Base-by-base conservation (phyloP, 164 flowering plant species). In the Macadamia tetraphylla region DNA sequence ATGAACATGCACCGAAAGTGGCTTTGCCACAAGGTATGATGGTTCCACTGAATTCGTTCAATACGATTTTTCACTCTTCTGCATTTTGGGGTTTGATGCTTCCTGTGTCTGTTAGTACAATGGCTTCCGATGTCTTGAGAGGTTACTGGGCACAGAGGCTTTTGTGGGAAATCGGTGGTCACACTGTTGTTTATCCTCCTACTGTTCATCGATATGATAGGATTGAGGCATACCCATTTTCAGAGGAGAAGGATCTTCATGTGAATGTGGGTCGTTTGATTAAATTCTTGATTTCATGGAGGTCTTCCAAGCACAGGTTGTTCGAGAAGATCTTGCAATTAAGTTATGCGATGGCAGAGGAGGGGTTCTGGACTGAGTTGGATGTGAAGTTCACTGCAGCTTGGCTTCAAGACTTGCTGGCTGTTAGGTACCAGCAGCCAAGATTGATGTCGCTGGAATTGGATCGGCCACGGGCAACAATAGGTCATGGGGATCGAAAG, bases 81-180 rank as follows among this genome's bases (percentile, higher is more conserved):
- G 97, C 99, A n/a, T 90, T 95, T 78, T 95, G 99, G 99, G 98
- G 77, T 46, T 70, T 95, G 77, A 92, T 95, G 99, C 87, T 95
- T 67, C 99, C 99, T 6, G 99, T 92, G 44, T 90, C 96, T 0
- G 87, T 95, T 69, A 95, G 99, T 70, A 71, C 90, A 14, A 95
- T 95, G 99, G 97, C 99, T 61, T 92, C 98, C 29, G 99, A 95
- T 80, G 83, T 95, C 6, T 68, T 95, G 76, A 87, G 99, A 75
- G 99, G 99, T 44, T 95, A 89, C 67, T 95, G 97, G 99, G 93
- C 84, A 18, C 98, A 94, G 76, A 85, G 99, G 83, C 83, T 95
- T 60, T 79, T 95, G 79, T 95, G 99, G 99, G 98, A 95, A 73
- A 75, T 95, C 71, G 98, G 94, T 57, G 99, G 97, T 0, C 82